Conservation (phyloP, 2,329 filamentous ascomycete genomes). For the Verticillium dahliae region DNA sequence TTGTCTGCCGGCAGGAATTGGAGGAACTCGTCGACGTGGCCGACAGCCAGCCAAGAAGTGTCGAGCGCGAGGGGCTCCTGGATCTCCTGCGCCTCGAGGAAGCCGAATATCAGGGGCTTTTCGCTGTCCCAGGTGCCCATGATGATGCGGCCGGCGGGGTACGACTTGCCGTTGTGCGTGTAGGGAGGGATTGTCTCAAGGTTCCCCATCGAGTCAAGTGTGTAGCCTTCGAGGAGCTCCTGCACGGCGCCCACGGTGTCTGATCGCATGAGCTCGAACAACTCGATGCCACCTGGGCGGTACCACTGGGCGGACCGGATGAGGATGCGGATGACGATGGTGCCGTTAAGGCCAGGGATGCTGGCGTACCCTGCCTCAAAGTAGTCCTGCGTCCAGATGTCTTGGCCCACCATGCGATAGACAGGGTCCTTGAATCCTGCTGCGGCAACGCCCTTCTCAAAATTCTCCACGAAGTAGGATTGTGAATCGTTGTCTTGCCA, state of each 20-base stretch:
- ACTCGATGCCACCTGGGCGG: constrained; percentile 19
- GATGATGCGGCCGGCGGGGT: constrained; percentile 1
- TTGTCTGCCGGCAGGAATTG: constrained; percentile 19
- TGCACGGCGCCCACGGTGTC: constrained; percentile 24
- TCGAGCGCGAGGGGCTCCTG: constrained; percentile 27
- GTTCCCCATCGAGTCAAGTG: constrained; percentile 23
- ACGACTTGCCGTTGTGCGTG: background rate
- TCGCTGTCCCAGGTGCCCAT: background rate
- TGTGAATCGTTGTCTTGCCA: background rate
- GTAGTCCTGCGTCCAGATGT: constrained; percentile 32
- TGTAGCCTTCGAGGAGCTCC: constrained; percentile 9
- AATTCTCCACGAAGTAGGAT: background rate
- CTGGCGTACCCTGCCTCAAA: constrained; percentile 29
- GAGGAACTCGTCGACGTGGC: constrained; percentile 25
- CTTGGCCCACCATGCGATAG: constrained; percentile 16
- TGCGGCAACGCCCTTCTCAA: constrained; percentile 2
- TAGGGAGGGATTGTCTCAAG: constrained; percentile 30
- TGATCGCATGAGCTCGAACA: constrained; percentile 23
- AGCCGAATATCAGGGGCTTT: constrained; percentile 15
- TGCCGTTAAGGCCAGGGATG: constrained; percentile 27
- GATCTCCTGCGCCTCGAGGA: constrained; percentile 23
- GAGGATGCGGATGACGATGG: constrained; percentile 24
- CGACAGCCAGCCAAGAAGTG: constrained; percentile 19
- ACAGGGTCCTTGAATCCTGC: constrained; percentile 10
- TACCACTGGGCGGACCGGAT: constrained; percentile 21